Percentiles rank a stretch among this genome's conserved stretches.
Evolutionary conservation across 2,329 filamentous ascomycete species (phyloP).

Genomic region (Alternaria ventricosa): DNA sequence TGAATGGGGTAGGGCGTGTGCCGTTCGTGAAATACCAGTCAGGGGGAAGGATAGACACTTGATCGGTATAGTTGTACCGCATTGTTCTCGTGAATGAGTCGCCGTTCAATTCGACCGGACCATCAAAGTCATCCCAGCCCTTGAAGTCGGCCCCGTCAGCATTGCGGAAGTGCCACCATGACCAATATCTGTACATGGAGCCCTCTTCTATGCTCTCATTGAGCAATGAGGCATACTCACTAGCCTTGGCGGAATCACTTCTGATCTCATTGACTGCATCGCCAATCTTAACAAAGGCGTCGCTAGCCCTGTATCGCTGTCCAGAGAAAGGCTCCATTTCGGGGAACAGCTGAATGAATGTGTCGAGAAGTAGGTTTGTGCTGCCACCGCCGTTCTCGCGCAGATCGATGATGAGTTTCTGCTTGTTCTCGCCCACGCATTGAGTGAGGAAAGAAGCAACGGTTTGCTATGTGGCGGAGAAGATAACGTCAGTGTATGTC

Average conservation of each 20-base stretch:
- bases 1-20: slow-evolving; percentile 42
- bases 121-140: slow-evolving; percentile 54
- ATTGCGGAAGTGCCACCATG: slow-evolving; percentile 31
- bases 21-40: slow-evolving; percentile 27
- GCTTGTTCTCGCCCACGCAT: slow-evolving; percentile 56
- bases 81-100: slow-evolving; percentile 49
- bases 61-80: slow-evolving; percentile 36
- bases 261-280: slow-evolving; percentile 30
- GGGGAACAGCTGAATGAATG: slow-evolving; percentile 62
- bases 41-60: slow-evolving; percentile 17
- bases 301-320: slow-evolving; percentile 28
- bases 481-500: not conserved
- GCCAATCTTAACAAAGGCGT: slow-evolving; percentile 27
- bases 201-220: slow-evolving; percentile 16
- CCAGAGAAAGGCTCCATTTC: slow-evolving; percentile 45
- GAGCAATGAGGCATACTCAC: slow-evolving; percentile 5
- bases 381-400: slow-evolving; percentile 64
- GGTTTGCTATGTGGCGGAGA: slow-evolving; percentile 12
- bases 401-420: slow-evolving; percentile 68
- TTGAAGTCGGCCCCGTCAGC: slow-evolving; percentile 44
- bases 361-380: slow-evolving; percentile 41
- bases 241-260: slow-evolving; percentile 13
- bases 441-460: slow-evolving; percentile 52
- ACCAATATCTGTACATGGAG: slow-evolving; percentile 27
- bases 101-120: slow-evolving; percentile 41